These are phyloP conservation scores for Magnusiomyces starmeri DNA, from an alignment of 1,139 yeast genomes.

Conservation along the genomic window DNA sequence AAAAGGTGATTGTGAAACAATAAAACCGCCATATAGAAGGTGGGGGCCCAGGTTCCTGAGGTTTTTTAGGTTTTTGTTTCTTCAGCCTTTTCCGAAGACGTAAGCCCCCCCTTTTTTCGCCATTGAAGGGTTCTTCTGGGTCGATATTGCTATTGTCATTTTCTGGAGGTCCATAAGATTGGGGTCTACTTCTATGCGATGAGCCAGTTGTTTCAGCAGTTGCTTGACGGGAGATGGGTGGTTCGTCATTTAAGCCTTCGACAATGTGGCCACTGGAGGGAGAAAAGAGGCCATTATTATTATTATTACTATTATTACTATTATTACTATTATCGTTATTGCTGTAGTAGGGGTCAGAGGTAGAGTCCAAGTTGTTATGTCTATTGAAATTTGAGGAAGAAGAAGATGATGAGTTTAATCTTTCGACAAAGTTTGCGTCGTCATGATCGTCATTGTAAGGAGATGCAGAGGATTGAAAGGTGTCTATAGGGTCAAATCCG, in stretches of 20 bases:
- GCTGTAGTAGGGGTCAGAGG: background rate
- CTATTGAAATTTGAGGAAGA: background rate
- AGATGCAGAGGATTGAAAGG: background rate
- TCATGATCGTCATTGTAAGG: background rate
- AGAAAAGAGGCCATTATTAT: background rate
- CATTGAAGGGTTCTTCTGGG: constrained; percentile 12
- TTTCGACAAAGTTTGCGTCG: background rate
- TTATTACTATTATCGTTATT: background rate
- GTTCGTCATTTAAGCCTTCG: constrained; percentile 2
- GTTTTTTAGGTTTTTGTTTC: constrained; percentile 4
- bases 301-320: background rate
- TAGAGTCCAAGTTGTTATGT: background rate
- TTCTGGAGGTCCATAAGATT: constrained; percentile 44
- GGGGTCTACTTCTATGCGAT: constrained; percentile 21
- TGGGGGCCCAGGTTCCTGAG: constrained; percentile 17
- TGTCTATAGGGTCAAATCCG: background rate
- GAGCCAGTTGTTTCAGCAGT: background rate
- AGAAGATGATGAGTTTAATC: background rate
- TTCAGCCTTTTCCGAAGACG: background rate
- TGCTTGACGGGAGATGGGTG: background rate
- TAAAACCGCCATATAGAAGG: constrained; percentile 73
- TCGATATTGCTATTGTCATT: constrained; percentile 29
- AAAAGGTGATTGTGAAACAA: constrained; percentile 73
- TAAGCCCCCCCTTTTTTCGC: constrained; percentile 14
- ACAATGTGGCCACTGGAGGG: background rate